These are phyloP conservation scores for Sutorius australiensis DNA, from an alignment of 768 basidiomycete genomes.

Conservation along the genomic window DNA sequence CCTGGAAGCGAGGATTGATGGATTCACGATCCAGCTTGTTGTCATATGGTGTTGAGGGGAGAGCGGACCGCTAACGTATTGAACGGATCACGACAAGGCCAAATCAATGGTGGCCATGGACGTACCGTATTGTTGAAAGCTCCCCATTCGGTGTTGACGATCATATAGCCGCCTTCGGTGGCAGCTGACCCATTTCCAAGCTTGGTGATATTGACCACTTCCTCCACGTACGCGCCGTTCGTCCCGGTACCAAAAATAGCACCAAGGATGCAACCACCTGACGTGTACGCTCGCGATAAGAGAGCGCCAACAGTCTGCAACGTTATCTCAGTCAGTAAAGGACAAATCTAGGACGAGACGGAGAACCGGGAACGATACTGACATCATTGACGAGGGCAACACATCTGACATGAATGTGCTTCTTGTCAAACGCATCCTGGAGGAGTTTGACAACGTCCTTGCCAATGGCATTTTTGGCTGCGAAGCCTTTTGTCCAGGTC, in stretches of 20 bases:
- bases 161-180: constrained; percentile 72
- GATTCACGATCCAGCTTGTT: constrained; percentile 88
- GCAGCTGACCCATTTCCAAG: constrained; percentile 61
- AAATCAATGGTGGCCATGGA: constrained; percentile 7
- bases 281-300: constrained; percentile 89
- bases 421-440: constrained; percentile 88
- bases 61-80: constrained; percentile 59
- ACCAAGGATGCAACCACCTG: constrained; percentile 83
- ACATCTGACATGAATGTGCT: constrained; percentile 88
- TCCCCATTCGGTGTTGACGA: constrained; percentile 98
- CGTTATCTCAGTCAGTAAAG: constrained; percentile 9
- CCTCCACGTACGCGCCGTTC: constrained; percentile 96
- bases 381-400: constrained; percentile 94
- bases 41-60: constrained; percentile 88
- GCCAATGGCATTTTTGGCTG: constrained; percentile 86
- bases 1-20: constrained; percentile 90
- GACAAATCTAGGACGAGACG: background rate
- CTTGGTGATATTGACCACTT: constrained; percentile 80
- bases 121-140: constrained; percentile 91
- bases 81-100: constrained; percentile 1
- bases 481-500: constrained; percentile 95
- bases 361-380: constrained; percentile 36
- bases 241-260: constrained; percentile 98
- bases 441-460: constrained; percentile 86
- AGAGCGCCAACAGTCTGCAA: constrained; percentile 90